Evolutionary conservation across 208 protist genomes (phyloP).

Genomic region (Acanthamoeba culbertsoni): DNA sequence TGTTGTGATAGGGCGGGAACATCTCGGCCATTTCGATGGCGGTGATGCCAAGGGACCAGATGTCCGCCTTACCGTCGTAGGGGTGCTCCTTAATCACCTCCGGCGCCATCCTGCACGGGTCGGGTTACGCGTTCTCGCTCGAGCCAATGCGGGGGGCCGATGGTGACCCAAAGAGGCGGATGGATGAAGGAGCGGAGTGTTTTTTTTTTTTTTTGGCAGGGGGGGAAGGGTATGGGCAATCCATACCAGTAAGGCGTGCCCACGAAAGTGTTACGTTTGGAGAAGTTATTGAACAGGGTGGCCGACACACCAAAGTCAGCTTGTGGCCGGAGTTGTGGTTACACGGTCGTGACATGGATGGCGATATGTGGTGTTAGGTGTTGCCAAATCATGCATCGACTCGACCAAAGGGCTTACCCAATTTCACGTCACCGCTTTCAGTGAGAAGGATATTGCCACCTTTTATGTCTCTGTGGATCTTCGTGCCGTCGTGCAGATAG

Average conservation of each 20-base stretch:
- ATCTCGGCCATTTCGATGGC: slow-evolving; percentile 87
- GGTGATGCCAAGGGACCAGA: slow-evolving; percentile 88
- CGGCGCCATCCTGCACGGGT: slow-evolving; percentile 77
- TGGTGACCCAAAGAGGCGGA: too few relatives aligned
- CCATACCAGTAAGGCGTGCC: slow-evolving; percentile 58
- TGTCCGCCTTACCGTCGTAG: slow-evolving; percentile 64
- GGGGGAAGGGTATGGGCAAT: background rate
- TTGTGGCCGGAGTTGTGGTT: background rate
- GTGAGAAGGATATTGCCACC: slow-evolving; percentile 80
- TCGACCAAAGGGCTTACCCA: slow-evolving; percentile 64
- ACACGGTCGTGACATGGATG: too few relatives aligned
- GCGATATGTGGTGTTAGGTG: too few relatives aligned
- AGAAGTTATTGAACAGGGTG: slow-evolving; percentile 25
- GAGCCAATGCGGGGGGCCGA: too few relatives aligned
- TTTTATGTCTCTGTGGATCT: slow-evolving; percentile 66
- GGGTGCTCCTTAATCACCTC: slow-evolving; percentile 74
- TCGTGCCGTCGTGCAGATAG: slow-evolving; percentile 75
- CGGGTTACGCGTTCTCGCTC: too few relatives aligned
- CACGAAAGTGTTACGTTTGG: slow-evolving; percentile 60
- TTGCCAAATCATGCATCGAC: too few relatives aligned
- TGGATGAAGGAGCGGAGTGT: too few relatives aligned
- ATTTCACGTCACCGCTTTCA: slow-evolving; percentile 74
- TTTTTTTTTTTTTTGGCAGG: too few relatives aligned
- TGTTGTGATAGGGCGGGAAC: slow-evolving; percentile 78
- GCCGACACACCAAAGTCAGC: slow-evolving; percentile 75